phyloP scores from a whole-genome alignment of 164 flowering plant genomes.

The Vitis rotundifolia region DNA sequence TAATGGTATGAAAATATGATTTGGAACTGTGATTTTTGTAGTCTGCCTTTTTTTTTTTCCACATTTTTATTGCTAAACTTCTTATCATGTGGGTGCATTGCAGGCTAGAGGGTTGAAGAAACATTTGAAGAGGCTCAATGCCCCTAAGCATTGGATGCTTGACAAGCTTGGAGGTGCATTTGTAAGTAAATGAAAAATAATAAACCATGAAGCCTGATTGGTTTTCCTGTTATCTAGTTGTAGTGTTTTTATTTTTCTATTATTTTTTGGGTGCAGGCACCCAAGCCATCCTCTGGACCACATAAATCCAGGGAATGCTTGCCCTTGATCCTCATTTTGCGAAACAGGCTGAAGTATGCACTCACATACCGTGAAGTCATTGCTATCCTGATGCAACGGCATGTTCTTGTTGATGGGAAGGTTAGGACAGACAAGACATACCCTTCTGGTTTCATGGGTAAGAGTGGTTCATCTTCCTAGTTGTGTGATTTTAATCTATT shows the following conservation, averaged over 20 bases:
- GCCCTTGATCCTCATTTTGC: slow-evolving; percentile 46
- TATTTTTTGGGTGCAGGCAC: slow-evolving; percentile 28
- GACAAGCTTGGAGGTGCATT: slow-evolving; percentile 59
- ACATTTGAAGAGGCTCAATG: slow-evolving; percentile 65
- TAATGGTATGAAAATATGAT: too few relatives aligned
- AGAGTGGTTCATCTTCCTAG: too few relatives aligned
- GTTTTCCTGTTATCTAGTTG: not conserved
- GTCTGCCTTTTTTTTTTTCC: too few relatives aligned
- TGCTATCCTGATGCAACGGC: slow-evolving; percentile 53
- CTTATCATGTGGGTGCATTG: not conserved
- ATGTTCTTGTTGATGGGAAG: slow-evolving; percentile 48
- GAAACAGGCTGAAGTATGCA: slow-evolving; percentile 62
- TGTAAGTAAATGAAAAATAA: slow-evolving; percentile 24
- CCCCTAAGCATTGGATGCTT: slow-evolving; percentile 57
- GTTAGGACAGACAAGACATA: slow-evolving; percentile 58
- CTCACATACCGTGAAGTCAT: slow-evolving; percentile 53
- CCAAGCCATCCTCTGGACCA: slow-evolving; percentile 60
- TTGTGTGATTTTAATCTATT: too few relatives aligned
- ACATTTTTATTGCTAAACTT: too few relatives aligned
- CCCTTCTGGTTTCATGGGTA: slow-evolving; percentile 68
- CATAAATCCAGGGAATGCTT: slow-evolving; percentile 59
- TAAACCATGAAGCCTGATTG: too few relatives aligned
- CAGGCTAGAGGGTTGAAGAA: slow-evolving; percentile 61
- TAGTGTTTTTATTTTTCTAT: not conserved
- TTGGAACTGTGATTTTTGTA: too few relatives aligned